Evolutionary conservation across 1,284 basidiomycete genomes (phyloP).

Genomic region (Sanghuangporus sanghuang): DNA sequence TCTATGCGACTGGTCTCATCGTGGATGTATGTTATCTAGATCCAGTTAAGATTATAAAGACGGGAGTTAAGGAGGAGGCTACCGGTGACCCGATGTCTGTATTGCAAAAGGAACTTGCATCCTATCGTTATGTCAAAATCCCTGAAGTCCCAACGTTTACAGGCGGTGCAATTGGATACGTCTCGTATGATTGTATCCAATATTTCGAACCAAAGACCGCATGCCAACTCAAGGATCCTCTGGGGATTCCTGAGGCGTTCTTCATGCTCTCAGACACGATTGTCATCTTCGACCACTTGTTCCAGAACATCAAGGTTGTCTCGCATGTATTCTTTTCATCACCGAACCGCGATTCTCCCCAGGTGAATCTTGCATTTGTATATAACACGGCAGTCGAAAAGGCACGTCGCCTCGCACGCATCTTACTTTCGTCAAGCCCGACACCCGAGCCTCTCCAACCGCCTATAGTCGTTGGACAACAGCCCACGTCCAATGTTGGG

Average conservation of each 20-base stretch:
- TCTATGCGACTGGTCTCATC: background rate
- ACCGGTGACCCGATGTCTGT: slow-evolving; percentile 84
- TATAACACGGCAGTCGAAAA: slow-evolving; percentile 82
- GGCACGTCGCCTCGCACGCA: slow-evolving; percentile 68
- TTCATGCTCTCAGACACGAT: slow-evolving; percentile 97
- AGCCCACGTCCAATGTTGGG: slow-evolving; percentile 87
- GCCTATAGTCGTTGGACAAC: slow-evolving; percentile 65
- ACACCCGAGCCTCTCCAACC: slow-evolving; percentile 53
- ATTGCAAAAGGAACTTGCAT: slow-evolving; percentile 82
- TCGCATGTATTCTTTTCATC: slow-evolving; percentile 88
- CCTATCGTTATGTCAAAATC: slow-evolving; percentile 88
- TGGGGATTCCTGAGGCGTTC: slow-evolving; percentile 89
- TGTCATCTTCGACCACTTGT: slow-evolving; percentile 96
- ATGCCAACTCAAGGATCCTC: slow-evolving; percentile 64
- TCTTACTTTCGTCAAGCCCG: slow-evolving; percentile 55
- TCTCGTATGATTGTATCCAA: slow-evolving; percentile 93
- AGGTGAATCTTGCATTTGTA: slow-evolving; percentile 65
- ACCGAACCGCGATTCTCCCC: slow-evolving; percentile 53
- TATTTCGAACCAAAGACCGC: slow-evolving; percentile 96
- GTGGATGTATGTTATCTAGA: slow-evolving; percentile 42
- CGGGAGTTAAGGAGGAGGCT: slow-evolving; percentile 79
- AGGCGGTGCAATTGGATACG: slow-evolving; percentile 97
- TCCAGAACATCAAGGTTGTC: slow-evolving; percentile 91
- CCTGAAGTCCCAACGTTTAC: slow-evolving; percentile 94
- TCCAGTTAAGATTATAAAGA: slow-evolving; percentile 88